These are phyloP conservation scores for Colletotrichum phormii DNA, from an alignment of 2,329 filamentous ascomycete genomes.

Conservation along the genomic window DNA sequence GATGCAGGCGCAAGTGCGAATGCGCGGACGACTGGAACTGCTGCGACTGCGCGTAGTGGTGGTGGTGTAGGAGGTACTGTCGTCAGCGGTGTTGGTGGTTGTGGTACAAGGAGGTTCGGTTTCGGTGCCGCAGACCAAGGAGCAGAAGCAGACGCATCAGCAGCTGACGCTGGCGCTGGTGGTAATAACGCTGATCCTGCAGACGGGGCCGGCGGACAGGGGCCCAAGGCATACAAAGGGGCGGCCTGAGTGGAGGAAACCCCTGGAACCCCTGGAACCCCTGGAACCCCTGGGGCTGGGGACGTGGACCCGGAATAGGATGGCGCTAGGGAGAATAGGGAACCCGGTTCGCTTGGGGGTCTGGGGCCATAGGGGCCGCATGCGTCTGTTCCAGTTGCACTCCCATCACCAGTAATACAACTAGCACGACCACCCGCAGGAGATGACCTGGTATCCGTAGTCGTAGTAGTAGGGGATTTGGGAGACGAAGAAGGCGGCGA, in stretches of 20 bases:
- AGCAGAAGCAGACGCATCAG: constrained; percentile 16
- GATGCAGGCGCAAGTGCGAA: constrained; percentile 4
- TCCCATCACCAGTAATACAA: neutral
- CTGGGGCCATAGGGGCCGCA: constrained; percentile 10
- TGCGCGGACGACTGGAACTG: neutral
- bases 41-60: neutral
- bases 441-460: neutral
- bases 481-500: constrained; percentile 7
- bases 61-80: neutral
- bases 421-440: neutral
- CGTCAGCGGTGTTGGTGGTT: neutral
- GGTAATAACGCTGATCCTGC: constrained; percentile 36
- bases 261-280: constrained; percentile 35
- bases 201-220: constrained; percentile 21
- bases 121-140: neutral
- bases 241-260: constrained; percentile 29
- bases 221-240: constrained; percentile 14
- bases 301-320: constrained; percentile 31
- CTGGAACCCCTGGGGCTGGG: constrained; percentile 33
- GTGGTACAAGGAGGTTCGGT: neutral
- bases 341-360: constrained; percentile 31
- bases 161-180: constrained; percentile 27
- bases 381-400: neutral
- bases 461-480: neutral
- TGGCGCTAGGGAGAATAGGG: constrained; percentile 33